A percentile compares a stretch with the other conserved stretches of the same genome.
Conservation (phyloP, 2,329 filamentous ascomycete genomes). For the Pleurostoma richardsiae region DNA sequence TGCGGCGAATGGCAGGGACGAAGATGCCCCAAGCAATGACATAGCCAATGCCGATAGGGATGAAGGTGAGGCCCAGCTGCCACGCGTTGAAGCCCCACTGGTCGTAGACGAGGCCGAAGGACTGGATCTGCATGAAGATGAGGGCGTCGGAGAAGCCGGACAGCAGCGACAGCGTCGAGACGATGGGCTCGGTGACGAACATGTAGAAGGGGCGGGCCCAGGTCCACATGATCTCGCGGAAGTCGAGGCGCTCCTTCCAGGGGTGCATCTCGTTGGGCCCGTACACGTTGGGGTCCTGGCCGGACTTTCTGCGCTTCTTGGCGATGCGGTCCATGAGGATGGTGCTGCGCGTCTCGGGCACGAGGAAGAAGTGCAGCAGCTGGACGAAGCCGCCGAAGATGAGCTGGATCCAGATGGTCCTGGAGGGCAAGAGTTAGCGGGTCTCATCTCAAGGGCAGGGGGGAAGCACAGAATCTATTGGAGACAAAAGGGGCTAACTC, state of each 20-base stretch:
- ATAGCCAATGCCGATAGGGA: constrained; percentile 64
- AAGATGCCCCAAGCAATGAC: constrained; percentile 56
- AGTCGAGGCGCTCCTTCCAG: constrained; percentile 53
- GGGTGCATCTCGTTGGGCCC: constrained; percentile 68
- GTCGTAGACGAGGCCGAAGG: constrained; percentile 61
- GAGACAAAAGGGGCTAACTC: too few species aligned
- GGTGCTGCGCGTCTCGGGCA: constrained; percentile 74
- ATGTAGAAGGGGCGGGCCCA: constrained; percentile 66
- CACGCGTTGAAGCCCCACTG: constrained; percentile 61
- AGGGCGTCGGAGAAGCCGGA: constrained; percentile 70
- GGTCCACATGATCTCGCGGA: constrained; percentile 48
- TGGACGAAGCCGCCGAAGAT: constrained; percentile 72
- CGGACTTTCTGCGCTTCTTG: constrained; percentile 63
- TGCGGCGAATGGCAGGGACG: constrained; percentile 50
- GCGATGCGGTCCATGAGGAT: constrained; percentile 77
- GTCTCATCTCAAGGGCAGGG: background rate
- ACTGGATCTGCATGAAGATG: constrained; percentile 75
- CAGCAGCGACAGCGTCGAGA: constrained; percentile 63
- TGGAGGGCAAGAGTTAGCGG: background rate
- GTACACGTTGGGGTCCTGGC: constrained; percentile 56
- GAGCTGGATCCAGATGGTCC: constrained; percentile 73
- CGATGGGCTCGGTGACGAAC: constrained; percentile 71
- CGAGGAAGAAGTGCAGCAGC: constrained; percentile 58
- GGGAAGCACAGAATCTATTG: background rate
- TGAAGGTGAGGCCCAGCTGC: constrained; percentile 54